Evolutionary conservation across 176 grass and related monocot species (phyloP).

Genomic region (Phragmites australis): DNA sequence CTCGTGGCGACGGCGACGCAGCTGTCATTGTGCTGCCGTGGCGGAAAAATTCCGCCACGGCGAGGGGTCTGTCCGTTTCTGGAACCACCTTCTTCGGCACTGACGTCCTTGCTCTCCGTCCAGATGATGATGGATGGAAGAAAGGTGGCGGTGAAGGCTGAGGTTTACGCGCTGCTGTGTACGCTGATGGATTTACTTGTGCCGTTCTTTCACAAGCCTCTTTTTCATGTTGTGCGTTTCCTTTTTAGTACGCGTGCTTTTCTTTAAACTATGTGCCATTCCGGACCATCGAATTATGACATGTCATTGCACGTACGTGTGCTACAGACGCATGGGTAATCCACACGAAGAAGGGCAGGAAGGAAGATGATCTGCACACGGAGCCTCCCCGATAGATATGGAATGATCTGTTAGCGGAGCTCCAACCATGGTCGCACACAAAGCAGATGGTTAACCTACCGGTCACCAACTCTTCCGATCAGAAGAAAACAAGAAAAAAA

Average conservation of each 20-base stretch:
- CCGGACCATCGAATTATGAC: neutral
- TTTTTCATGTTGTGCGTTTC: no score
- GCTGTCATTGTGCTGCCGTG: neutral
- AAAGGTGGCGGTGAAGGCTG: neutral
- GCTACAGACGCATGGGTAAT: no score
- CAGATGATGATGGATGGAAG: neutral
- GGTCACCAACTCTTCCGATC: slow-evolving; percentile 3
- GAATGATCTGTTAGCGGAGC: neutral
- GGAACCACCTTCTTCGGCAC: neutral
- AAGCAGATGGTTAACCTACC: slow-evolving; percentile 30
- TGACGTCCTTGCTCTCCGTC: neutral
- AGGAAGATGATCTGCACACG: neutral
- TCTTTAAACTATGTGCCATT: neutral
- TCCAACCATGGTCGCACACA: neutral
- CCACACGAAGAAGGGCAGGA: neutral
- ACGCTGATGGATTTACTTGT: neutral
- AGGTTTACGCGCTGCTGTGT: neutral
- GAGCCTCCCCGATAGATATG: neutral
- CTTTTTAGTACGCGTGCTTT: no score
- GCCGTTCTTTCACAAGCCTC: neutral
- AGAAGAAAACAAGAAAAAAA: neutral
- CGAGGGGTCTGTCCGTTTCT: neutral
- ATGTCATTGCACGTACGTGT: no score
- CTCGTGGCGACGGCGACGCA: neutral
- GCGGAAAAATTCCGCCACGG: neutral